Evolutionary conservation across 164 flowering plant species (phyloP), one percentile per base, ranked within the genome.

Genomic region (Amborella trichopoda): DNA sequence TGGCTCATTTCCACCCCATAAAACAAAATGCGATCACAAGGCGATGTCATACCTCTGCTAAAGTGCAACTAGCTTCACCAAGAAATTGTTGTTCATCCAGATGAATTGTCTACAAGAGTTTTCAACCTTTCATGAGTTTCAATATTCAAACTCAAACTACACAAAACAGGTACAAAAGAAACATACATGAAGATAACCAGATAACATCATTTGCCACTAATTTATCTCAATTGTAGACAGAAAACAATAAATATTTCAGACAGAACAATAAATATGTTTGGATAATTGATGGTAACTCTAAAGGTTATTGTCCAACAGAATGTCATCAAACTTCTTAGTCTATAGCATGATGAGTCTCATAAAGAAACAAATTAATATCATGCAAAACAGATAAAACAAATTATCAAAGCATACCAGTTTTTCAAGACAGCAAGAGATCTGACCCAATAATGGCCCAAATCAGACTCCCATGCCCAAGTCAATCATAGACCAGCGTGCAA

Each of bases 1-100:
- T n/a, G n/a, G n/a, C n/a, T n/a, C n/a, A n/a, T n/a, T n/a, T n/a
- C n/a, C n/a, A n/a, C n/a, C n/a, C n/a, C n/a, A n/a, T n/a, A n/a
- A n/a, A n/a, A n/a, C n/a, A n/a, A n/a, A n/a, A n/a, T n/a, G n/a
- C 40, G 19, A 37, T 6, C 6, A 37, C n/a, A 37, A n/a, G 36
- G 11, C 36, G 1, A n/a, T 14, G 13, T 23, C 47, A 26, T 39
- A 62, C 99, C 85, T 91, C 85, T 46, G 96, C 78, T 19, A 91
- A 63, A 49, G 48, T 63, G 68, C 99, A 91, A 53, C 30, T 78
- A 37, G 75, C 82, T 71, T 87, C 86, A 45, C 99, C 99, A 61
- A 91, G 75, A 62, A 77, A 87, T 5, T 91, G 83, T 53, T 84
- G 95, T 49, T 91, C 87, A 22, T 63, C 44, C 64, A 91, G 60